A percentile compares a stretch with the other conserved stretches of the same genome.
Evolutionary conservation across 371 early-diverging fungal genomes (phyloP).

Genomic region (Paraphysoderma sedebokerense): DNA sequence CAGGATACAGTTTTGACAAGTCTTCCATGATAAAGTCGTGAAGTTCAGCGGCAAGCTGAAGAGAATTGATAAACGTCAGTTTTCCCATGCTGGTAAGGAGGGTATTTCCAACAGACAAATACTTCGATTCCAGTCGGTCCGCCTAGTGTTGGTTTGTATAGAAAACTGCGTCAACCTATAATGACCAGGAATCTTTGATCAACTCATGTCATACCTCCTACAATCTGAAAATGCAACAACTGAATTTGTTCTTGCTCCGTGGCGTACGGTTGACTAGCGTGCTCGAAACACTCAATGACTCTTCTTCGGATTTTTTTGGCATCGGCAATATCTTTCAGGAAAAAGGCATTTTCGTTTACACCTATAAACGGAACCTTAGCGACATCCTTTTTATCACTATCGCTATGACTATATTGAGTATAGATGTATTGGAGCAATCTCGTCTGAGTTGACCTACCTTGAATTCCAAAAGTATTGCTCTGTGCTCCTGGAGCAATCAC

Average conservation of each 20-base stretch:
- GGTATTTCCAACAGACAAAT: background rate
- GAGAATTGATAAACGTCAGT: background rate
- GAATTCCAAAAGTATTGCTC: conserved; percentile 61
- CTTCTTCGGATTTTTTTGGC: conserved; percentile 50
- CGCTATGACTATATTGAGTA: too few species aligned
- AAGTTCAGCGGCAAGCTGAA: conserved; percentile 52
- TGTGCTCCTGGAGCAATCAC: conserved; percentile 67
- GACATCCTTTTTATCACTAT: too few species aligned
- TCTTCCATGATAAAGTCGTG: conserved; percentile 73
- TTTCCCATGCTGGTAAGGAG: background rate
- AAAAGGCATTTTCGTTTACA: conserved; percentile 36
- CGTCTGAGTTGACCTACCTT: too few species aligned
- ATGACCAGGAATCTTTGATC: too few species aligned
- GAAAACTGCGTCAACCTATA: too few species aligned
- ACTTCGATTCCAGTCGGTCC: conserved; percentile 15
- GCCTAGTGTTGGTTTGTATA: too few species aligned
- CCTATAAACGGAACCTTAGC: too few species aligned
- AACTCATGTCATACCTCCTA: too few species aligned
- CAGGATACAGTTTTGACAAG: conserved; percentile 41
- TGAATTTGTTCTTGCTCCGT: conserved; percentile 13
- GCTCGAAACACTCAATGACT: conserved; percentile 33
- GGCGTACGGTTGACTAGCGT: conserved; percentile 11
- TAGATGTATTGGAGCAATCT: too few species aligned
- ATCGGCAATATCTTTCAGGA: conserved; percentile 54
- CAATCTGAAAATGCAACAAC: background rate